Evolutionary conservation across 2,329 filamentous ascomycete species (phyloP).

Genomic region (Echinosphaeria canescens): DNA sequence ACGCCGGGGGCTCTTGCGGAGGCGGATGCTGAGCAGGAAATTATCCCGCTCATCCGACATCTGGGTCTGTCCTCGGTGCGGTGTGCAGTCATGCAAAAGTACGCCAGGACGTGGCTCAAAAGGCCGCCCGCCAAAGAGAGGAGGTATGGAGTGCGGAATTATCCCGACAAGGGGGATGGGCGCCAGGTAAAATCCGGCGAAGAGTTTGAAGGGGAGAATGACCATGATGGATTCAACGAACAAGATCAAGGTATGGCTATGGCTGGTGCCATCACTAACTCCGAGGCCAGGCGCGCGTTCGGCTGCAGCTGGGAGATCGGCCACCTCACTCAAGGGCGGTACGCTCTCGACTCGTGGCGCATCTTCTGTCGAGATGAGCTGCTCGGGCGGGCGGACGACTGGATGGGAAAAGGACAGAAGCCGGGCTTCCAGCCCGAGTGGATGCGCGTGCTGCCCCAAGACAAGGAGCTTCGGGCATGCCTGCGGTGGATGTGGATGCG

Average conservation of each 20-base stretch:
- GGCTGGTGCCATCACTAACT: too few species aligned
- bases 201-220: constrained; percentile 8
- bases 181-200: constrained; percentile 10
- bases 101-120: constrained; percentile 47
- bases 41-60: constrained; percentile 40
- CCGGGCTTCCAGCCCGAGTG: constrained; percentile 60
- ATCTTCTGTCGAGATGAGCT: constrained; percentile 78
- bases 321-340: constrained; percentile 62
- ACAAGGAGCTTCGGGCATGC: constrained; percentile 80
- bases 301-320: constrained; percentile 58
- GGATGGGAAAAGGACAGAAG: constrained; percentile 33
- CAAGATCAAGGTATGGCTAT: constrained; percentile 9
- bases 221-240: constrained; percentile 1
- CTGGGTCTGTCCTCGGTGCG: constrained; percentile 52
- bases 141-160: constrained; percentile 28
- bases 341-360: constrained; percentile 77
- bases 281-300: constrained; percentile 1
- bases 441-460: constrained; percentile 63
- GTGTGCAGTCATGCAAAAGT: constrained; percentile 42
- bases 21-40: constrained; percentile 24
- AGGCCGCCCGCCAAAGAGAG: constrained; percentile 35
- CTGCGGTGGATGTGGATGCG: constrained; percentile 83
- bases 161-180: constrained; percentile 12
- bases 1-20: constrained; percentile 38
- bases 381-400: constrained; percentile 40